Percentiles rank a stretch among this genome's conserved stretches.
These are phyloP conservation scores for Ascosphaera aggregata DNA, from an alignment of 2,329 filamentous ascomycete species.

Conservation along the genomic window DNA sequence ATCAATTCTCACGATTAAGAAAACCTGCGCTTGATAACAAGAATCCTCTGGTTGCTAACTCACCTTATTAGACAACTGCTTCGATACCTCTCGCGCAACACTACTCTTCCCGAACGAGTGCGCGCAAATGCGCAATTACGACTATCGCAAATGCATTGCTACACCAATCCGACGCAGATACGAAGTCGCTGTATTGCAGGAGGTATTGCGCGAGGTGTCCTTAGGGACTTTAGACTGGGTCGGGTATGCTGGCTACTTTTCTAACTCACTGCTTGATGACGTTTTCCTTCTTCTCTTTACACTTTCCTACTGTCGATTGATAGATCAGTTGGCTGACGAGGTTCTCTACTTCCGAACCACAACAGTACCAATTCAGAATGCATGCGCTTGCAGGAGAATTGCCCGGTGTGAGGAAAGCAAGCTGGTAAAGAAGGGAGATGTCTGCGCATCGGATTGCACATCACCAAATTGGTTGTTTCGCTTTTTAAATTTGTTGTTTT, in stretches of 20 bases:
- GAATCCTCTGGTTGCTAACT: slow-evolving; percentile 1
- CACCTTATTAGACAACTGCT: slow-evolving; percentile 50
- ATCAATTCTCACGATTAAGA: background rate
- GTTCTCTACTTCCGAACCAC: slow-evolving; percentile 1
- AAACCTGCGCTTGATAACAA: background rate
- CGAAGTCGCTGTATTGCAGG: slow-evolving; percentile 81
- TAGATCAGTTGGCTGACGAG: slow-evolving; percentile 6
- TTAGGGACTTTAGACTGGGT: slow-evolving; percentile 78
- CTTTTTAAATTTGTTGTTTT: no score
- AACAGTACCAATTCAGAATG: slow-evolving; percentile 75
- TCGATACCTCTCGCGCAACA: slow-evolving; percentile 85
- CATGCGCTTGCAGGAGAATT: slow-evolving; percentile 67
- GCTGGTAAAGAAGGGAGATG: slow-evolving; percentile 42
- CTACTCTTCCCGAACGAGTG: slow-evolving; percentile 53
- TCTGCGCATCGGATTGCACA: no score
- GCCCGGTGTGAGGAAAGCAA: slow-evolving; percentile 86
- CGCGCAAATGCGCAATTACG: slow-evolving; percentile 86
- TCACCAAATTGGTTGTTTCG: no score
- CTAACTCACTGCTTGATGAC: background rate
- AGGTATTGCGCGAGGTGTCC: slow-evolving; percentile 73
- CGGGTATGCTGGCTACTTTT: slow-evolving; percentile 38
- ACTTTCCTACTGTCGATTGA: background rate
- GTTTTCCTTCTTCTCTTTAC: background rate
- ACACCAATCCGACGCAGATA: slow-evolving; percentile 83
- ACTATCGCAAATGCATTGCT: slow-evolving; percentile 84